Evolutionary conservation across 73 alveolate genomes (phyloP).

Genomic region (Symbiodinium pilosum): DNA sequence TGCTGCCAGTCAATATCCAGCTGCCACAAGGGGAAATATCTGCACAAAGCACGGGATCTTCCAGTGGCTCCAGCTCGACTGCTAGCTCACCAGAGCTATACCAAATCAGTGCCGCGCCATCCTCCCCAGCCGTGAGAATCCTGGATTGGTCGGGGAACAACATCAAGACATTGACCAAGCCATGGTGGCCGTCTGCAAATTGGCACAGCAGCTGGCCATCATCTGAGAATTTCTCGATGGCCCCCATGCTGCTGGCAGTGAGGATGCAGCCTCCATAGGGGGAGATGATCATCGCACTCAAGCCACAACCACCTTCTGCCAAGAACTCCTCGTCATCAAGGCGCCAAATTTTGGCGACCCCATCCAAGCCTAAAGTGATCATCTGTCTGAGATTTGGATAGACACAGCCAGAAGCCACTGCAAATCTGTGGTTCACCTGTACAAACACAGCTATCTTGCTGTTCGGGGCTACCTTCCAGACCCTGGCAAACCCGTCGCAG

Average conservation of each 20-base stretch:
- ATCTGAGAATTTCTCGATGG: slow-evolving; percentile 42
- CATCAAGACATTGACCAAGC: slow-evolving; percentile 33
- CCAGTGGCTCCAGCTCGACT: slow-evolving; percentile 2
- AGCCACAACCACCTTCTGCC: slow-evolving; percentile 63
- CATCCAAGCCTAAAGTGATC: slow-evolving; percentile 69
- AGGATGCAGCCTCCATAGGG: slow-evolving; percentile 49
- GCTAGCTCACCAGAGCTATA: background rate
- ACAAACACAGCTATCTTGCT: background rate
- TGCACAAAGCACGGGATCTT: slow-evolving; percentile 57
- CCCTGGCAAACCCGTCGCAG: slow-evolving; percentile 79
- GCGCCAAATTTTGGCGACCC: slow-evolving; percentile 85
- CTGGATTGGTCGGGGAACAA: slow-evolving; percentile 60
- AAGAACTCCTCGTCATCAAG: slow-evolving; percentile 53
- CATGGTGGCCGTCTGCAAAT: slow-evolving; percentile 41
- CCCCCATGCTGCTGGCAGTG: slow-evolving; percentile 52
- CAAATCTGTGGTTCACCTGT: slow-evolving; percentile 39
- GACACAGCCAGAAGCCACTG: slow-evolving; percentile 34
- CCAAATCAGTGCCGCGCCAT: slow-evolving; percentile 55
- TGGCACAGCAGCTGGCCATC: slow-evolving; percentile 73
- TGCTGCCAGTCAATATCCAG: slow-evolving; percentile 56
- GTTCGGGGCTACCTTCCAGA: slow-evolving; percentile 33
- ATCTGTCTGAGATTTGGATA: slow-evolving; percentile 59
- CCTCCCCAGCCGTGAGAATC: slow-evolving; percentile 82
- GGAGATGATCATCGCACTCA: slow-evolving; percentile 66
- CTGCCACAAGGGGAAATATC: slow-evolving; percentile 61